Evolutionary conservation across 192 early-diverging fungal genomes (phyloP).

Genomic region (Podila horticola): DNA sequence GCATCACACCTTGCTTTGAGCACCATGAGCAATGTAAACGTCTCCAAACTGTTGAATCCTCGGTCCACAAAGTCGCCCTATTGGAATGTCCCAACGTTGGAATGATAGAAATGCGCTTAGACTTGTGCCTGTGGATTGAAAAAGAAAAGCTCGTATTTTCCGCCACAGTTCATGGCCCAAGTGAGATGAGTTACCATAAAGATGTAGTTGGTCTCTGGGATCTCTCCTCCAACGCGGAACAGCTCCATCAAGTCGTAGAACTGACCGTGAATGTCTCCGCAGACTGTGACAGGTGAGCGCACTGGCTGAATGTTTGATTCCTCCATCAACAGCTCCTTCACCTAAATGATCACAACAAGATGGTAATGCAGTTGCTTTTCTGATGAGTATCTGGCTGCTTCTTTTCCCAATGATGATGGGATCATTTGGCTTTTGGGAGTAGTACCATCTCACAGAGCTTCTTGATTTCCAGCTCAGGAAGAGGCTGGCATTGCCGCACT

Average conservation of each 20-base stretch:
- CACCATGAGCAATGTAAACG: constrained; percentile 92
- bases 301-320: constrained; percentile 99
- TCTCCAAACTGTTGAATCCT: constrained; percentile 97
- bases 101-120: no score
- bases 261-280: constrained; percentile 99
- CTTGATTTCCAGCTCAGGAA: constrained; percentile 96
- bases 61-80: constrained; percentile 99
- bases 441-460: constrained; percentile 96
- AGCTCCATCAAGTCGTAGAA: constrained; percentile 97
- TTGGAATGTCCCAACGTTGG: no score
- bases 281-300: constrained; percentile 94
- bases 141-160: not conserved
- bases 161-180: not conserved
- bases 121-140: no score
- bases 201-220: constrained; percentile 95
- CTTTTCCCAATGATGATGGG: not conserved
- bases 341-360: constrained; percentile 56
- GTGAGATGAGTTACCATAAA: constrained; percentile 80
- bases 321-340: constrained; percentile 97
- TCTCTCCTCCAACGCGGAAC: constrained; percentile 95
- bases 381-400: not conserved
- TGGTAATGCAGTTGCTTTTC: not conserved
- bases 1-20: constrained; percentile 85
- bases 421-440: not conserved
- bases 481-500: constrained; percentile 91